A percentile compares a stretch with the other conserved stretches of the same genome.
Conservation (phyloP, 2,329 filamentous ascomycete species). For the Setomelanomma holmii region DNA sequence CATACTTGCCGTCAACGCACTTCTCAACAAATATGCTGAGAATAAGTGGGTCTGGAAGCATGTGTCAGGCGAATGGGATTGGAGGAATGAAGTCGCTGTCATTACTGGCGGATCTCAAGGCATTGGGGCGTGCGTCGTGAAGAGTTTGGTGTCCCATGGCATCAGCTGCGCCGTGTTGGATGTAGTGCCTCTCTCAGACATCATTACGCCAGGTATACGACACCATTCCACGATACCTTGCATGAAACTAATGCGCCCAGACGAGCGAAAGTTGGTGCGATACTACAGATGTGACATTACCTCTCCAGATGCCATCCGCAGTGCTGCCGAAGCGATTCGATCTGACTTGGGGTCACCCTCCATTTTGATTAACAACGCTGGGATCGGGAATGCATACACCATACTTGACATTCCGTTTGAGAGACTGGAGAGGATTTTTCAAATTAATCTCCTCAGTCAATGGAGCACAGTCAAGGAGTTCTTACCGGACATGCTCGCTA, state of each 20-base stretch:
- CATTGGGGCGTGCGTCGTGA: slow-evolving; percentile 43
- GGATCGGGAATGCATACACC: slow-evolving; percentile 43
- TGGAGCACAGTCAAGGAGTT: slow-evolving; percentile 48
- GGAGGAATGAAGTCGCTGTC: slow-evolving; percentile 42
- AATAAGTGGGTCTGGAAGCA: slow-evolving; percentile 50
- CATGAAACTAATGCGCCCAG: slow-evolving; percentile 12
- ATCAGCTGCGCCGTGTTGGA: slow-evolving; percentile 47
- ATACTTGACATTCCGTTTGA: slow-evolving; percentile 40
- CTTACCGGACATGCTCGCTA: slow-evolving; percentile 46
- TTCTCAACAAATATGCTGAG: slow-evolving; percentile 40
- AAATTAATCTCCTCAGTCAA: slow-evolving; percentile 47
- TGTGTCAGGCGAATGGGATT: slow-evolving; percentile 39
- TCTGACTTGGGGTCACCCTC: slow-evolving; percentile 41
- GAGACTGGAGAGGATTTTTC: slow-evolving; percentile 36
- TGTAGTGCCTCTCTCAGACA: slow-evolving; percentile 37
- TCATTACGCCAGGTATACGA: slow-evolving; percentile 34
- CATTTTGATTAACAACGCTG: slow-evolving; percentile 48
- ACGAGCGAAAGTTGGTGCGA: slow-evolving; percentile 23
- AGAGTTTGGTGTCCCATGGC: slow-evolving; percentile 39
- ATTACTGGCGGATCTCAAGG: slow-evolving; percentile 47
- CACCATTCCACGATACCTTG: background rate
- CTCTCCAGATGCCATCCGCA: slow-evolving; percentile 36
- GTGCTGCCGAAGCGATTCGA: slow-evolving; percentile 41
- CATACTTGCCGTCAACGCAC: slow-evolving; percentile 32
- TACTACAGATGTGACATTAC: slow-evolving; percentile 46